Percentiles rank a stretch among this genome's conserved stretches.
Evolutionary conservation across 192 early-diverging fungal genomes (phyloP).

Genomic region (Dissophora ornata): DNA sequence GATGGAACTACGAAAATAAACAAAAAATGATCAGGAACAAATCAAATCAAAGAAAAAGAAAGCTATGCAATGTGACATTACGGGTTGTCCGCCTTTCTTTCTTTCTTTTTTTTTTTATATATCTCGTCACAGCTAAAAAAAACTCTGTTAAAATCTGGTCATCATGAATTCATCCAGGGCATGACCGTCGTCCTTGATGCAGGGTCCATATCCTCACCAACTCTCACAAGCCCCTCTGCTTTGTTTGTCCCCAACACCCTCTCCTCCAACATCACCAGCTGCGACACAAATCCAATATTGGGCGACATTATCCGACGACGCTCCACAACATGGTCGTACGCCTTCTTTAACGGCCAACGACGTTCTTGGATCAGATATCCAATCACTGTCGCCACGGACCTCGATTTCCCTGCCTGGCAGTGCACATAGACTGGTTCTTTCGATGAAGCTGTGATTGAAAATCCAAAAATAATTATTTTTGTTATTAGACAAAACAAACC

Average conservation of each 20-base stretch:
- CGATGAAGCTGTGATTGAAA: constrained; percentile 34
- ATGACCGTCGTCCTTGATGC: constrained; percentile 19
- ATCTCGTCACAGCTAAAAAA: too few relatives aligned
- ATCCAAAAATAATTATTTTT: constrained; percentile 2
- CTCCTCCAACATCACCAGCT: constrained; percentile 75
- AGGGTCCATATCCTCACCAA: constrained; percentile 14
- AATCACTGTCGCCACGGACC: constrained; percentile 75
- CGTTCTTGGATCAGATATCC: constrained; percentile 72
- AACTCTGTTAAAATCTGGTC: too few relatives aligned
- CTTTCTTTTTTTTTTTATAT: neutral
- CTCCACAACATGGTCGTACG: constrained; percentile 74
- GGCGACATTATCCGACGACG: constrained; percentile 75
- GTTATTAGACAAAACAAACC: neutral
- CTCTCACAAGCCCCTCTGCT: constrained; percentile 32
- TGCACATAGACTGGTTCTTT: constrained; percentile 74
- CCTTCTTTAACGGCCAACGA: constrained; percentile 70
- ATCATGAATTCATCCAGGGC: constrained; percentile 34
- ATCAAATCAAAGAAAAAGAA: too few relatives aligned
- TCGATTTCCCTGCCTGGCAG: constrained; percentile 79
- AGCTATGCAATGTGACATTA: too few relatives aligned
- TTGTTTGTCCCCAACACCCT: constrained; percentile 59
- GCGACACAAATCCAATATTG: constrained; percentile 82
- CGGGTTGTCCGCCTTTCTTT: neutral
- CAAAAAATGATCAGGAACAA: too few relatives aligned
- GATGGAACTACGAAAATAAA: too few relatives aligned